Base-by-base conservation (phyloP, 257 asterid genomes). In the Agastache rugosa region DNA sequence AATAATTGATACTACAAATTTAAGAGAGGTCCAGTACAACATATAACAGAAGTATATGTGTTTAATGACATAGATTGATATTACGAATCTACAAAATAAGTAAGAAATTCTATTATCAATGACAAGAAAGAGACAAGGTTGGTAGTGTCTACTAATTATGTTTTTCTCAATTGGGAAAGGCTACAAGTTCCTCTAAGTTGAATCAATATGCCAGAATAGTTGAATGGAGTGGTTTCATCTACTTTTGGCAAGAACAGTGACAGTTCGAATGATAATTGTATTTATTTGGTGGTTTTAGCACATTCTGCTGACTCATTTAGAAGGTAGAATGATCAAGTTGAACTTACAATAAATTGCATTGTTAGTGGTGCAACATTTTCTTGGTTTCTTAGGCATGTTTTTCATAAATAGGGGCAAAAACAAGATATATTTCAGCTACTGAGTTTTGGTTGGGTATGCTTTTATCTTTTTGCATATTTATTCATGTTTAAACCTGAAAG, bases 351-450 rank as follows among this genome's bases (percentile, higher is more conserved):
- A 62, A 10, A 7, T 27, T 20, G 35, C n/a, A 20, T 23, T 15
- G 0, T 23, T 25, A 14, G 31, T 39, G 56, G 42, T 20, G 47
- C 17, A 39, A 20, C 37, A 22, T 35, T 61, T 39, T 59, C 56
- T 63, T 62, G 19, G 56, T 66, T 47, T 72, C 80, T 20, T 64
- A 34, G 63, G 44, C 53, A 71, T 25, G 11, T 66, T 22, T 45
- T 68, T 47, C 41, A 19, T 35, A 20, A 8, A 35, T 48, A 45
- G 25, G 29, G 20, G 48, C 56, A 42, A 60, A 54, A 63, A 19
- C 19, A 17, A 23, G 16, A n/a, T 53, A 58, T 17, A 67, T 47
- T 66, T 73, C 55, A 67, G 69, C 29, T 27, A 45, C 54, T 59
- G 54, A 47, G 67, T 39, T 37, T 39, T 16, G 44, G 48, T 45